A percentile compares a stretch with the other conserved stretches of the same genome.
Conservation (phyloP, 2,329 filamentous ascomycete species). For the Aspergillus piperis region DNA sequence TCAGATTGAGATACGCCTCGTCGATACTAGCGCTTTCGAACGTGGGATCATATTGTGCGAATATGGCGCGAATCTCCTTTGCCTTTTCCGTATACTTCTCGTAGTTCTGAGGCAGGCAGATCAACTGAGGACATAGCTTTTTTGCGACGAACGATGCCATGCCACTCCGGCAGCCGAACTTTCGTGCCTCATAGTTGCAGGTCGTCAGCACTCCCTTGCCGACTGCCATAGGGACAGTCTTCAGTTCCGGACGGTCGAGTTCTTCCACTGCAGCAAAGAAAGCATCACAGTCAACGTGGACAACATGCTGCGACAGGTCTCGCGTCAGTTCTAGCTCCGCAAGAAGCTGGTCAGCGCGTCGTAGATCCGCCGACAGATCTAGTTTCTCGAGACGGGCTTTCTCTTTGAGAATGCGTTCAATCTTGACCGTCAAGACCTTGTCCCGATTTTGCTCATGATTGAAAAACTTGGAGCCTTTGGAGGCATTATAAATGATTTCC, state of each 20-base stretch:
- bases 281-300: slow-evolving; percentile 95
- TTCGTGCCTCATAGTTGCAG: slow-evolving; percentile 85
- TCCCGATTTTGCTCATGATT: slow-evolving; percentile 84
- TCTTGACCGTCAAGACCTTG: slow-evolving; percentile 80
- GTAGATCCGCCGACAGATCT: slow-evolving; percentile 71
- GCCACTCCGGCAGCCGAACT: slow-evolving; percentile 86
- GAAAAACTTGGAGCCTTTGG: slow-evolving; percentile 95
- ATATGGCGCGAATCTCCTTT: slow-evolving; percentile 76
- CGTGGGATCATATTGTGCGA: slow-evolving; percentile 82
- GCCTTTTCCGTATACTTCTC: slow-evolving; percentile 91
- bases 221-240: slow-evolving; percentile 85
- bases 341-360: slow-evolving; percentile 78
- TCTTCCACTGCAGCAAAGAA: slow-evolving; percentile 96
- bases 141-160: slow-evolving; percentile 97
- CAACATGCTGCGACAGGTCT: slow-evolving; percentile 79
- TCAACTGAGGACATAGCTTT: slow-evolving; percentile 84
- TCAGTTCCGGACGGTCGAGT: slow-evolving; percentile 78
- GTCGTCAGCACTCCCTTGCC: slow-evolving; percentile 71
- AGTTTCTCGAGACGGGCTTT: slow-evolving; percentile 74
- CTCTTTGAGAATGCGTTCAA: slow-evolving; percentile 72
- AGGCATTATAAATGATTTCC: slow-evolving; percentile 95
- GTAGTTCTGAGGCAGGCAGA: slow-evolving; percentile 82
- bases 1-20: slow-evolving; percentile 95
- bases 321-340: slow-evolving; percentile 74
- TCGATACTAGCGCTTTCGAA: slow-evolving; percentile 96